These are phyloP conservation scores for Eimeria zaria DNA, from an alignment of 169 alveolate species.

Conservation along the genomic window DNA sequence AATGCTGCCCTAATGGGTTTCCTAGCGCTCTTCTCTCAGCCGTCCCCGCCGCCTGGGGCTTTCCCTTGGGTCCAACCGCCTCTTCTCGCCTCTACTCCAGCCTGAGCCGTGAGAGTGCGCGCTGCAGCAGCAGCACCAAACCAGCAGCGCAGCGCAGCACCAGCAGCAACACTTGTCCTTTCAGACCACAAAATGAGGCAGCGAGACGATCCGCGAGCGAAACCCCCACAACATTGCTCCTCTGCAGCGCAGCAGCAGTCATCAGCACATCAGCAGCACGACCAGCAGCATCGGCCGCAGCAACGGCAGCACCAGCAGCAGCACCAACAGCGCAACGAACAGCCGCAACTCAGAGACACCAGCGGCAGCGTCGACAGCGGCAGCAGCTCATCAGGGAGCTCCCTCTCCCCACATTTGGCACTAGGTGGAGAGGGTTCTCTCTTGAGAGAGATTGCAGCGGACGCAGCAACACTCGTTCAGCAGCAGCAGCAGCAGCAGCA, in stretches of 20 bases:
- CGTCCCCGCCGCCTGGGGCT: constrained; percentile 5
- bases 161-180: neutral
- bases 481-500: constrained; percentile 11
- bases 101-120: neutral
- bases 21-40: constrained; percentile 6
- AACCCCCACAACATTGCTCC: neutral
- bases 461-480: neutral
- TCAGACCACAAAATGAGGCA: neutral
- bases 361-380: neutral
- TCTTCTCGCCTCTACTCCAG: neutral
- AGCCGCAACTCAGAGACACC: neutral
- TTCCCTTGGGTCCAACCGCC: no score
- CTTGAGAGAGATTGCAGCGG: neutral
- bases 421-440: neutral
- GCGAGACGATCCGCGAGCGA: neutral
- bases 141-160: neutral
- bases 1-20: neutral
- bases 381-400: neutral
- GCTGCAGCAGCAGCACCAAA: constrained; percentile 51
- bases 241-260: constrained; percentile 36
- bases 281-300: constrained; percentile 5
- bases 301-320: neutral
- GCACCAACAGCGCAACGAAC: neutral
- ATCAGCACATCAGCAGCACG: neutral
- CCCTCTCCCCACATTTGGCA: neutral